A percentile compares a stretch with the other conserved stretches of the same genome.
Conservation (phyloP, 169 alveolate species). For the Cryptosporidium viatorum region DNA sequence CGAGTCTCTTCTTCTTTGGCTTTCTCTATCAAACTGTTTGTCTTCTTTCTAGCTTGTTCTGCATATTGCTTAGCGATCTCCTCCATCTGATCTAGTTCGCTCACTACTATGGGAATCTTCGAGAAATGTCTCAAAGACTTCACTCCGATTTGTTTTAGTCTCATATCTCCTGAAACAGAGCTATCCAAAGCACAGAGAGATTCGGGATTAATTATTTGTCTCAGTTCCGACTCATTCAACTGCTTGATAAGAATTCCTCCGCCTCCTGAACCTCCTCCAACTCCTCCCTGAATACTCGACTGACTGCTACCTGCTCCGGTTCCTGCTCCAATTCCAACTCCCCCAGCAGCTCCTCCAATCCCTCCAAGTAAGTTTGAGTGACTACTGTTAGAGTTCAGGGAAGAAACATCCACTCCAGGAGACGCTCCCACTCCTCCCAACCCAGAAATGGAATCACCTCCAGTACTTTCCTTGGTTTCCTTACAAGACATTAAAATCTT, state of each 20-base stretch:
- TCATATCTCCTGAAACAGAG: constrained; percentile 82
- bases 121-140: constrained; percentile 62
- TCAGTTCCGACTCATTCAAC: constrained; percentile 82
- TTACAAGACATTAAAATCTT: constrained; percentile 59
- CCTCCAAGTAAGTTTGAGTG: not conserved
- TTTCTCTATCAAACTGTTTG: not conserved
- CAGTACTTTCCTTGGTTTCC: constrained; percentile 35
- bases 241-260: constrained; percentile 46
- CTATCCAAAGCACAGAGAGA: constrained; percentile 85
- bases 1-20: not conserved
- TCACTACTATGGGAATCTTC: constrained; percentile 61
- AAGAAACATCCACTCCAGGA: not conserved
- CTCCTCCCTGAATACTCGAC: not conserved
- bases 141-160: constrained; percentile 84
- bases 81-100: constrained; percentile 71
- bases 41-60: constrained; percentile 43
- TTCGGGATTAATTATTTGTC: constrained; percentile 85
- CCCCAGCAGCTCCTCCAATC: not conserved
- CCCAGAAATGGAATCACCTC: not conserved
- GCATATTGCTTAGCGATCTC: constrained; percentile 61
- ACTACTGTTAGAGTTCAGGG: not conserved
- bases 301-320: not conserved
- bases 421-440: not conserved
- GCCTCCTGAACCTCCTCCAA: not conserved
- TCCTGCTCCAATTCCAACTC: not conserved